Evolutionary conservation across 2,329 filamentous ascomycete genomes (phyloP), one percentile per base, ranked within the genome.

Genomic region (Bisporella sp.): DNA sequence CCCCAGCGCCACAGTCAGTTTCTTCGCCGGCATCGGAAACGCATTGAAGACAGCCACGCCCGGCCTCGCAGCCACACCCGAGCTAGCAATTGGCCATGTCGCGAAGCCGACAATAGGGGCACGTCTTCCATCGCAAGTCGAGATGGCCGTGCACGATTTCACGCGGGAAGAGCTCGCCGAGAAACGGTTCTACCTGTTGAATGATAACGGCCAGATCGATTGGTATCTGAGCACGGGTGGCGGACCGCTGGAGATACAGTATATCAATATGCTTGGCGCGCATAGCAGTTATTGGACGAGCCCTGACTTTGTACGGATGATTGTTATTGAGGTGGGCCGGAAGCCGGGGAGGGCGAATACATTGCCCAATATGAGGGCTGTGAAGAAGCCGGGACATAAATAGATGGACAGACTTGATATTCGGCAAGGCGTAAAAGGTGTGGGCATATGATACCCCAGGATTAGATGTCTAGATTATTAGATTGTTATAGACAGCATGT

Each of bases 121-220:
- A 45, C 75, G 78, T 40, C 71, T 81, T 37, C 78, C 76, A 1
- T 84, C 77, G 12, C 81, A 82, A 59, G 72, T 97, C n/a, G 93
- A 99, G 67, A 77, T 99, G 47, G 92, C 97, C 64, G 92, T 92
- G 0, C 93, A 97, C 64, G 87, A 99, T 66, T 99, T 99, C 65
- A 87, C 87, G 0, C 80, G 89, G 3, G 92, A 97, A 67, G 91
- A 96, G 62, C 80, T 95, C 48, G 92, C 91, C 0, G 93, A 97
- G 71, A 89, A 85, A 65, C 85, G 92, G 59, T 90, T 91, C 57
- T 85, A 83, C 54, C 68, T 96, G 6, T 78, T 99, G 4, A 99
- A 99, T 59, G 93, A 99, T 61, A 97, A 97, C 58, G 92, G 91
- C 0, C 93, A 99, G 69, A 84, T 99, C 40, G 93, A 99, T 66